Evolutionary conservation across 2,329 filamentous ascomycete genomes (phyloP).

Genomic region (Cryphonectria parasitica): DNA sequence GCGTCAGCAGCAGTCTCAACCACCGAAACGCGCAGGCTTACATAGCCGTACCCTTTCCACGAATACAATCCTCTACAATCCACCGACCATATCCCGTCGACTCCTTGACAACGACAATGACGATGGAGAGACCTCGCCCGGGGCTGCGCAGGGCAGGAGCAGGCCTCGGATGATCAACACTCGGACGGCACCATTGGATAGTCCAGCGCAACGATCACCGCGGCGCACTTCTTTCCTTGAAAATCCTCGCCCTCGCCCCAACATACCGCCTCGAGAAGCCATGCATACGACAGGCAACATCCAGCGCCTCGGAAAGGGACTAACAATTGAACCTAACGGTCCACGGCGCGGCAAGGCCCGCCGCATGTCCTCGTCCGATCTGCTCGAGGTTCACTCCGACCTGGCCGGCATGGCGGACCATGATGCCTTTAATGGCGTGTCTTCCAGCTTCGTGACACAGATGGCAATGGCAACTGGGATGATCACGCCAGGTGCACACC

Average conservation of each 20-base stretch:
- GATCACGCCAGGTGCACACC: constrained; percentile 50
- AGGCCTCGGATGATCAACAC: constrained; percentile 44
- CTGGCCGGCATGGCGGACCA: constrained; percentile 63
- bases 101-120: constrained; percentile 35
- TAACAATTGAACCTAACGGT: constrained; percentile 52
- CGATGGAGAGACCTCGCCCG: constrained; percentile 48
- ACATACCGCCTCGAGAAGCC: constrained; percentile 55
- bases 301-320: constrained; percentile 50
- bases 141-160: constrained; percentile 32
- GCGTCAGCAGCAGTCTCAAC: constrained; percentile 33
- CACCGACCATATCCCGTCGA: constrained; percentile 40
- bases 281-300: constrained; percentile 58
- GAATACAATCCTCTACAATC: constrained; percentile 84
- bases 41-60: constrained; percentile 79
- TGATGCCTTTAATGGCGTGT: constrained; percentile 65
- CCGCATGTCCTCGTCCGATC: constrained; percentile 66
- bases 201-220: constrained; percentile 52
- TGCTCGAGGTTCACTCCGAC: constrained; percentile 66
- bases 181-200: constrained; percentile 44
- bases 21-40: constrained; percentile 43
- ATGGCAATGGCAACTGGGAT: constrained; percentile 73
- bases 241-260: constrained; percentile 61
- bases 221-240: constrained; percentile 47
- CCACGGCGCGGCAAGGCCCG: constrained; percentile 43
- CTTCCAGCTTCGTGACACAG: constrained; percentile 80